These are phyloP conservation scores for Lactifluus echinatus DNA, from an alignment of 768 basidiomycete species.

Conservation along the genomic window DNA sequence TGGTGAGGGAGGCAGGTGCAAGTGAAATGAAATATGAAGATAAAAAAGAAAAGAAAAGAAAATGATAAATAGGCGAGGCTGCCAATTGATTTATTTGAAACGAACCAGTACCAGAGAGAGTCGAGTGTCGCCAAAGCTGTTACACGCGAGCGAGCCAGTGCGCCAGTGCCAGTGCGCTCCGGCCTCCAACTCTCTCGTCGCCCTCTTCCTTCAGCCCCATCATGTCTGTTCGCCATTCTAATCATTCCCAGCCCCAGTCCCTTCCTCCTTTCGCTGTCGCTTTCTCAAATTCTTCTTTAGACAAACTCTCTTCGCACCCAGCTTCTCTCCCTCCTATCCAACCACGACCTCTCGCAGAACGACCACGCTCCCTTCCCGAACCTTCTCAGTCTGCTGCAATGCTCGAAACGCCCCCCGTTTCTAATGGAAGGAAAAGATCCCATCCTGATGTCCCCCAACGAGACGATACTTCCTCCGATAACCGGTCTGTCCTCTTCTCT, in stretches of 20 bases:
- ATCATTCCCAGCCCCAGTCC: constrained; percentile 44
- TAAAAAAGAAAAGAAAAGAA: background rate
- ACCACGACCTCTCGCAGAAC: constrained; percentile 29
- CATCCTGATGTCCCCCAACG: constrained; percentile 14
- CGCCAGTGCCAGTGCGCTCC: no score
- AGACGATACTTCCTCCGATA: constrained; percentile 10
- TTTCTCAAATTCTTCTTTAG: constrained; percentile 51
- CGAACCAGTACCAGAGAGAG: background rate
- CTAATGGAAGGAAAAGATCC: constrained; percentile 25
- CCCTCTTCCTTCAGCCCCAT: background rate
- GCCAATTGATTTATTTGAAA: background rate
- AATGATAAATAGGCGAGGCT: background rate
- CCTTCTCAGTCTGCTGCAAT: constrained; percentile 19
- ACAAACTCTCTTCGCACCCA: constrained; percentile 38
- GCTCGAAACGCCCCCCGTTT: constrained; percentile 16
- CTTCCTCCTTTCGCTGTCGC: constrained; percentile 76
- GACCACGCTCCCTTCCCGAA: constrained; percentile 20
- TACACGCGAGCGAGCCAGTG: no score
- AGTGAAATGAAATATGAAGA: background rate
- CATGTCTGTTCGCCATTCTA: constrained; percentile 31
- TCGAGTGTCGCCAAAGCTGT: background rate
- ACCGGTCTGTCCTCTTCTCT: constrained; percentile 20
- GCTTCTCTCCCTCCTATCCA: constrained; percentile 64
- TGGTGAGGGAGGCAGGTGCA: background rate
- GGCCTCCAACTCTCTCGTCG: background rate